Percentiles rank a stretch among this genome's conserved stretches.
Conservation (phyloP, 1,284 basidiomycete genomes). For the Cyathus olla region DNA sequence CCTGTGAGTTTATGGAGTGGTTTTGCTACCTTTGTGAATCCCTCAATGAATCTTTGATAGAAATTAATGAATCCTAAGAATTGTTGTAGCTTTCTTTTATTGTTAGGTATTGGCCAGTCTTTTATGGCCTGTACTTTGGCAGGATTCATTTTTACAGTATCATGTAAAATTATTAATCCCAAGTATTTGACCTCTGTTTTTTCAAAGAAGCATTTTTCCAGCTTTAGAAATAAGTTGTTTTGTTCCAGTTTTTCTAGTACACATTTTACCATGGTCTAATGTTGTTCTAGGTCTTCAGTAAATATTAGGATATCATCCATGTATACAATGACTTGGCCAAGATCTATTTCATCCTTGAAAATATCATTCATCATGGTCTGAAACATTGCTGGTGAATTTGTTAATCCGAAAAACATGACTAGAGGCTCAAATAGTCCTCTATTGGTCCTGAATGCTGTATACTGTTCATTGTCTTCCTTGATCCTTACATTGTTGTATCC, state of each 20-base stretch:
- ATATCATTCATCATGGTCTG: too few relatives aligned
- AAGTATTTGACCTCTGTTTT: constrained; percentile 35
- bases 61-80: constrained; percentile 30
- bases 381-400: too few relatives aligned
- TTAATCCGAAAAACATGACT: too few relatives aligned
- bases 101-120: too few relatives aligned
- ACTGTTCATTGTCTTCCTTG: too few relatives aligned
- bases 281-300: constrained; percentile 17
- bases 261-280: too few relatives aligned
- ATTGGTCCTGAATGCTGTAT: too few relatives aligned
- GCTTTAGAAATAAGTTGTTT: constrained; percentile 29
- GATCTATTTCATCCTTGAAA: constrained; percentile 27
- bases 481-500: too few relatives aligned
- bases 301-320: constrained; percentile 45
- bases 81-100: constrained; percentile 5
- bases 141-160: constrained; percentile 35
- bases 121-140: too few relatives aligned
- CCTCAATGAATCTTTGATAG: neutral
- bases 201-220: constrained; percentile 40
- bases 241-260: constrained; percentile 13
- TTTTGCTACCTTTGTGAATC: neutral
- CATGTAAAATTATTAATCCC: constrained; percentile 32
- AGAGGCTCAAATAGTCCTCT: too few relatives aligned
- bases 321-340: constrained; percentile 34
- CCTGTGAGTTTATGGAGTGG: neutral